Conservation (phyloP, 352 stramenopile species). For the Globisporangium spiculum region DNA sequence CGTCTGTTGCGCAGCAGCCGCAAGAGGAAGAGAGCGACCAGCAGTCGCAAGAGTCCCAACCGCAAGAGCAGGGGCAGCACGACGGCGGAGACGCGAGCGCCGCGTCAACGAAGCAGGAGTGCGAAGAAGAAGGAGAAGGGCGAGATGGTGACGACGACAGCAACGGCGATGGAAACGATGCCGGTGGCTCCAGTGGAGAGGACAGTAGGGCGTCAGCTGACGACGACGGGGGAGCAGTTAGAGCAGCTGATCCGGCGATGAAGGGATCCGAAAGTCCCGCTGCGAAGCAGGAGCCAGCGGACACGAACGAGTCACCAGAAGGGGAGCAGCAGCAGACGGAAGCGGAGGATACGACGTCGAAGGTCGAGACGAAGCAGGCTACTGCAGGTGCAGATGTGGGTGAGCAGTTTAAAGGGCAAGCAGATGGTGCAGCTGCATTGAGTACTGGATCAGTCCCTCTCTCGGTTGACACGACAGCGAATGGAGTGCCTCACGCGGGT, state of each 20-base stretch:
- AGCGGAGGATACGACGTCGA: neutral
- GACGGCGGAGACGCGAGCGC: neutral
- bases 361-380: neutral
- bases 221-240: neutral
- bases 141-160: neutral
- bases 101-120: neutral
- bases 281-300: neutral
- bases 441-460: neutral
- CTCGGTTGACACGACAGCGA: constrained; percentile 7
- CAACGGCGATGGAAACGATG: neutral
- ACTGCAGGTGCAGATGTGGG: neutral
- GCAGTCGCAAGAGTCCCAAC: neutral
- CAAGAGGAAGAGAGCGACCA: neutral
- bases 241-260: neutral
- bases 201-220: neutral
- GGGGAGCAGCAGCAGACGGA: neutral
- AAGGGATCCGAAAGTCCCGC: neutral
- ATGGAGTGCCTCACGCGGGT: neutral
- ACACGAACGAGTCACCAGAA: neutral
- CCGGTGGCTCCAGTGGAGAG: neutral
- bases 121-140: neutral
- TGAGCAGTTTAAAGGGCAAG: neutral
- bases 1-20: neutral
- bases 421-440: neutral
- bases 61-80: neutral